Conservation (phyloP, 1,139 yeast genomes). For the Blastobotrys capitulatus region DNA sequence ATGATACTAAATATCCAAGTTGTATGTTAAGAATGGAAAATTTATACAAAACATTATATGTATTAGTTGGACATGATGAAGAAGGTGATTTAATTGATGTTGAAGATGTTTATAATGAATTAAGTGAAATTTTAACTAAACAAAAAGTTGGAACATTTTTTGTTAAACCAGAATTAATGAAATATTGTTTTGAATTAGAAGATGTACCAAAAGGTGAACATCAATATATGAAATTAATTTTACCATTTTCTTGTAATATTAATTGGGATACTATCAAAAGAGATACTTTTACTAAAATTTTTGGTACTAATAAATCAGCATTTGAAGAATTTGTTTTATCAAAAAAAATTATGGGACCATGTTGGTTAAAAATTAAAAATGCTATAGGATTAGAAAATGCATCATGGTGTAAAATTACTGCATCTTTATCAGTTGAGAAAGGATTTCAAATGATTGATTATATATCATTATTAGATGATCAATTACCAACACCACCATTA, state of each 20-base stretch:
- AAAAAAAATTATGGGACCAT: slow-evolving; percentile 91
- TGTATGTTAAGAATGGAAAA: slow-evolving; percentile 76
- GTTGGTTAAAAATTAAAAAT: slow-evolving; percentile 76
- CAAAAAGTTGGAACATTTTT: slow-evolving; percentile 58
- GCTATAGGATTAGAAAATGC: slow-evolving; percentile 60
- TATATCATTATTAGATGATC: slow-evolving; percentile 48
- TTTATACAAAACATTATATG: slow-evolving; percentile 64
- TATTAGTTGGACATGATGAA: slow-evolving; percentile 53
- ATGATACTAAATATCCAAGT: slow-evolving; percentile 46
- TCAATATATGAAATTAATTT: slow-evolving; percentile 70
- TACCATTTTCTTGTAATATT: slow-evolving; percentile 52
- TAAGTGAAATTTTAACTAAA: slow-evolving; percentile 57
- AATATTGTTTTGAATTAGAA: slow-evolving; percentile 84
- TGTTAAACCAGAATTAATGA: slow-evolving; percentile 66
- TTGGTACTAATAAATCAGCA: slow-evolving; percentile 68
- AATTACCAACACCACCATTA: slow-evolving; percentile 50
- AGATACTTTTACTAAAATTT: slow-evolving; percentile 54
- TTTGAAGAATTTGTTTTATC: slow-evolving; percentile 85
- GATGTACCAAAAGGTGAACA: slow-evolving; percentile 68
- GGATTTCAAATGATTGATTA: slow-evolving; percentile 35
- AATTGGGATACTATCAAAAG: slow-evolving; percentile 8
- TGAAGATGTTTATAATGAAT: slow-evolving; percentile 72
- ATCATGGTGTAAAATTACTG: slow-evolving; percentile 76
- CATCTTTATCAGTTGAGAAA: slow-evolving; percentile 9
- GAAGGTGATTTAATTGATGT: slow-evolving; percentile 45